Conservation (phyloP, 2,329 filamentous ascomycete species). For the Pseudohalonectria lignicola region DNA sequence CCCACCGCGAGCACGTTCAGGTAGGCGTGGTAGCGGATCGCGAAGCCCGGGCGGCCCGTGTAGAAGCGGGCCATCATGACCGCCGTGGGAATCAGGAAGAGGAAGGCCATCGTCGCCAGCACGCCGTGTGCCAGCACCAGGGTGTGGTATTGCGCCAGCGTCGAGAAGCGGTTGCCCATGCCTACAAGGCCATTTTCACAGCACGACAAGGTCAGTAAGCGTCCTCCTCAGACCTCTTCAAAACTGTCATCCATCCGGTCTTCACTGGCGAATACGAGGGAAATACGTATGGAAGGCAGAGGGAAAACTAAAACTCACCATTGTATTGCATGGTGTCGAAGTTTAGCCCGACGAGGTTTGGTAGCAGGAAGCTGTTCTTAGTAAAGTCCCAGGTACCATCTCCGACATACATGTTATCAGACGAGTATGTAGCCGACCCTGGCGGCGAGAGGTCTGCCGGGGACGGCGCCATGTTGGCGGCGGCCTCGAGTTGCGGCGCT, state of each 20-base stretch:
- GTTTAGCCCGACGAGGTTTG: constrained; percentile 65
- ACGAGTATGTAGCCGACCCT: constrained; percentile 62
- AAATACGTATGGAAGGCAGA: not conserved
- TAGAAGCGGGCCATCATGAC: constrained; percentile 67
- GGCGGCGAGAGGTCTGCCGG: constrained; percentile 55
- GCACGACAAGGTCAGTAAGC: constrained; percentile 7
- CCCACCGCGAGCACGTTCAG: constrained; percentile 59
- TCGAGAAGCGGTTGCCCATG: constrained; percentile 72
- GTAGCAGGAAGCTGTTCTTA: constrained; percentile 67
- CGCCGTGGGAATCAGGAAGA: constrained; percentile 62
- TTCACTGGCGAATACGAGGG: too few relatives aligned
- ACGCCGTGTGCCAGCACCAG: constrained; percentile 63
- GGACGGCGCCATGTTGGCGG: constrained; percentile 50
- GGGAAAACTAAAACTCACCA: constrained; percentile 37
- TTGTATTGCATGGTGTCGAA: constrained; percentile 79
- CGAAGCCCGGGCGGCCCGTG: constrained; percentile 45
- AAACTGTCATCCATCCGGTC: too few relatives aligned
- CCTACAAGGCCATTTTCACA: constrained; percentile 44
- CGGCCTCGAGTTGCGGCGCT: constrained; percentile 9
- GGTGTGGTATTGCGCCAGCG: constrained; percentile 56
- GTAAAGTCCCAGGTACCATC: constrained; percentile 76
- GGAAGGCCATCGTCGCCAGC: constrained; percentile 61
- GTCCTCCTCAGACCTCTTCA: not conserved
- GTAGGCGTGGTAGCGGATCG: constrained; percentile 62
- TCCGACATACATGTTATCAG: constrained; percentile 64